phyloP scores from a whole-genome alignment of 1,284 basidiomycete species.

The Mycosarcoma mackinlayi region DNA sequence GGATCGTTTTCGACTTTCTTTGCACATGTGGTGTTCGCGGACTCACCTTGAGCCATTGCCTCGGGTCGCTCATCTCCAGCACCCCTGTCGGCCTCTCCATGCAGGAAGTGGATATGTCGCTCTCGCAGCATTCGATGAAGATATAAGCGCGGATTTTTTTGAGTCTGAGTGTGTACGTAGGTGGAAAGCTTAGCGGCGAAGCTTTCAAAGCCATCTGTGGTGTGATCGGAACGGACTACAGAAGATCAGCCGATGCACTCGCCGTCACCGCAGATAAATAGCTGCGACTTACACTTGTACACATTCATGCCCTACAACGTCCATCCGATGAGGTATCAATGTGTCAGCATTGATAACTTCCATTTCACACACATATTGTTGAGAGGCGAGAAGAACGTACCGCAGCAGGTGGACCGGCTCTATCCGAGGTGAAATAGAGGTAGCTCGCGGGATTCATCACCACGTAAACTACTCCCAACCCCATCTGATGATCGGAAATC shows the following conservation, averaged over 20 bases:
- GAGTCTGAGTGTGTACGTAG: not conserved
- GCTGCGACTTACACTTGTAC: slow-evolving; percentile 46
- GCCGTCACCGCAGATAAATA: no score
- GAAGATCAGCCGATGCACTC: no score
- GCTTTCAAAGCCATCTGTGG: slow-evolving; percentile 34
- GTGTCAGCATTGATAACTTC: no score
- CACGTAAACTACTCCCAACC: slow-evolving; percentile 21
- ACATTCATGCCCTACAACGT: slow-evolving; percentile 36
- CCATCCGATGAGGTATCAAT: no score
- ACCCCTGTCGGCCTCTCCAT: slow-evolving; percentile 35
- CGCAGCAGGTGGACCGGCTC: slow-evolving; percentile 11
- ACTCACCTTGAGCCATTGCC: slow-evolving; percentile 49
- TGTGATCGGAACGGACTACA: no score
- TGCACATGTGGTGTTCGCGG: no score
- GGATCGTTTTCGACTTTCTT: no score
- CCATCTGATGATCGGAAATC: not conserved
- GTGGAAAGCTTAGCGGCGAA: slow-evolving; percentile 9
- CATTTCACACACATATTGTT: no score
- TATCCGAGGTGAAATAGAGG: slow-evolving; percentile 30
- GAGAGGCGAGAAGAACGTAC: no score
- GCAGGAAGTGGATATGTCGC: slow-evolving; percentile 24
- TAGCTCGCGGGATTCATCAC: slow-evolving; percentile 43
- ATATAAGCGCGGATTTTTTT: not conserved
- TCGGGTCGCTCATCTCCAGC: slow-evolving; percentile 33
- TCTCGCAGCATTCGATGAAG: slow-evolving; percentile 9